phyloP scores from a whole-genome alignment of 2,329 filamentous ascomycete genomes.

The Aspergillus sp. region DNA sequence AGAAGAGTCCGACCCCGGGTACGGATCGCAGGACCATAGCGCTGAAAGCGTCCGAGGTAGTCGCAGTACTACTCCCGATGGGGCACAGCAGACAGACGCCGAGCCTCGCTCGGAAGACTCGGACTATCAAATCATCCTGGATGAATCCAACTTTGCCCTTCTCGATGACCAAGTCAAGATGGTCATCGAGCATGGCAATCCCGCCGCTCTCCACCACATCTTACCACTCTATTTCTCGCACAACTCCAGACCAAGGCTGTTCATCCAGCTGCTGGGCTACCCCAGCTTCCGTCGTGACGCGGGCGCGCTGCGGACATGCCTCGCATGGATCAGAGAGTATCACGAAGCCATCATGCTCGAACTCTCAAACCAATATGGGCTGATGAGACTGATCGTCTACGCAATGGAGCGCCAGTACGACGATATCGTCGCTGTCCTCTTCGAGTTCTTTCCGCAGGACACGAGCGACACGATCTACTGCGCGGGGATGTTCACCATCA shows the following conservation, averaged over 20 bases:
- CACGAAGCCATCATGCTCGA: too few species aligned
- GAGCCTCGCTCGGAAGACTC: neutral
- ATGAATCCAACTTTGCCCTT: neutral
- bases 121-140: neutral
- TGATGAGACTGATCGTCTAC: neutral
- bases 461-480: too few species aligned
- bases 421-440: neutral
- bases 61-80: neutral
- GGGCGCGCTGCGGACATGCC: neutral
- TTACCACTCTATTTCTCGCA: too few species aligned
- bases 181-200: too few species aligned
- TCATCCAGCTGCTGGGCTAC: neutral
- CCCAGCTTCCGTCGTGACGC: neutral
- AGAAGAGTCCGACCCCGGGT: neutral
- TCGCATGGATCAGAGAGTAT: neutral
- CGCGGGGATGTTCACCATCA: neutral
- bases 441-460: too few species aligned
- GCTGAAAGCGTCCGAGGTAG: neutral
- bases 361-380: too few species aligned
- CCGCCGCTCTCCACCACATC: too few species aligned
- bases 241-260: too few species aligned
- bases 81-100: neutral
- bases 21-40: neutral
- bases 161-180: neutral
- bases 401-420: neutral